Base-by-base conservation (phyloP, 2,329 filamentous ascomycete genomes). In the Apiospora marii region DNA sequence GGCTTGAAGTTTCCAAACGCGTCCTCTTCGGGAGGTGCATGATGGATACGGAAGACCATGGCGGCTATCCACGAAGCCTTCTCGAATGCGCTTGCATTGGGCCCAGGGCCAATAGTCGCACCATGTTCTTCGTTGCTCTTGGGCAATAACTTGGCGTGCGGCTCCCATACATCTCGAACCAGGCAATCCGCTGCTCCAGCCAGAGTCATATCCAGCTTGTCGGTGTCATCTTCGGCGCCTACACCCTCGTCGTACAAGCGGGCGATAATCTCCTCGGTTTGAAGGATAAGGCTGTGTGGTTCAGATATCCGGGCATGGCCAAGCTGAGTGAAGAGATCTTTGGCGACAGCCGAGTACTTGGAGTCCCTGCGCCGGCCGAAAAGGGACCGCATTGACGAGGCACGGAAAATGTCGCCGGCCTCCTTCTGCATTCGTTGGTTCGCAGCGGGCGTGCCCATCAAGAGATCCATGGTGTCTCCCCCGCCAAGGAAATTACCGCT, bases 11-110 rank as follows among this genome's bases (percentile, higher is more conserved):
- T 82, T 12, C 83, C 80, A 44, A 82, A 82, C 14, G 77, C 79
- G 30, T 83, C 78, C 49, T 76, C 81, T 22, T 83, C 78, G 73
- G 85, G 85, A 19, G 88, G 84, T 13, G 87, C 88, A 82, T 98
- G 94, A 77, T 95, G 92, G 72, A 98, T 89, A 74, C 91, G 91
- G 49, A 98, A 87, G 49, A 97, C 87, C 34, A 98, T 86, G 43
- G 91, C 91, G 22, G 93, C 92, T n/a, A 98, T 81, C 77, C 92
- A 97, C 72, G 90, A 89, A 4, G 95, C 95, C 79, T 96, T 95
- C 71, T 91, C 87, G 73, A 94, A 91, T 7, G 91, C 84, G 5
- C 90, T 87, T 1, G 90, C 87, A 48, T 89, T 83, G 13, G 89
- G 84, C 3, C 89, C 90, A 43, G 90, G 93, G 0, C 92, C 93